Percentiles rank a stretch among this genome's conserved stretches.
Conservation (phyloP, 139 green algal genomes). For the Zygnema cylindricum region DNA sequence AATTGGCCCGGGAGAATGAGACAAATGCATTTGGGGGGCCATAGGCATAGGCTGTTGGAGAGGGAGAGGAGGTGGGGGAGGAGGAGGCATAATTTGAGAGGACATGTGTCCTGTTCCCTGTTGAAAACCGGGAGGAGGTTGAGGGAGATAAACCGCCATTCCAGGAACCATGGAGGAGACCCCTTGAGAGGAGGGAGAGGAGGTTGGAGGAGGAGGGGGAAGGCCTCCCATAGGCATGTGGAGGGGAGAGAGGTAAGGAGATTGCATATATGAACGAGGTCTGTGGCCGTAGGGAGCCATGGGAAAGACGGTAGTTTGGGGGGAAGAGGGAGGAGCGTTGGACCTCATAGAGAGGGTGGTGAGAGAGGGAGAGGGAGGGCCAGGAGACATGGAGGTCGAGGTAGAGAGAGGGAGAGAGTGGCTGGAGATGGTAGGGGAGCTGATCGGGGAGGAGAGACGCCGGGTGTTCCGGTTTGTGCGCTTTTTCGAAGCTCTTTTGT, state of each 20-base stretch:
- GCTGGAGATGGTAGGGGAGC: background rate
- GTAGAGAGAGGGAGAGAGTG: background rate
- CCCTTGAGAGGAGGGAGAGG: background rate
- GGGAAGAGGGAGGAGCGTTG: background rate
- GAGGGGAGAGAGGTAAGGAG: background rate
- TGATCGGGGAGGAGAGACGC: background rate
- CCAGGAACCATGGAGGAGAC: background rate
- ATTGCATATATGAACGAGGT: background rate
- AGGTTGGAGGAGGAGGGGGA: too few relatives aligned
- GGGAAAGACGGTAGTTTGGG: background rate
- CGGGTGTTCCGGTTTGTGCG: too few relatives aligned
- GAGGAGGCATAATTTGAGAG: too few relatives aligned
- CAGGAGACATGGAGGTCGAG: background rate
- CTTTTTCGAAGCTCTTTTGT: too few relatives aligned
- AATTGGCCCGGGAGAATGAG: background rate
- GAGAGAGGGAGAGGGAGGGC: background rate
- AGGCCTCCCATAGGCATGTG: background rate
- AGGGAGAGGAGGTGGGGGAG: background rate
- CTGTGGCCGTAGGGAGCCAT: background rate
- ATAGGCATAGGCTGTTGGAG: background rate
- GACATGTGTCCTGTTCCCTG: too few relatives aligned
- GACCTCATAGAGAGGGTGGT: background rate
- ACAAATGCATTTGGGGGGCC: background rate
- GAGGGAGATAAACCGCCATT: background rate
- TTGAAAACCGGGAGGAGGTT: background rate